These are phyloP conservation scores for Colletotrichum cordylinicola DNA, from an alignment of 2,329 filamentous ascomycete species.

Conservation along the genomic window DNA sequence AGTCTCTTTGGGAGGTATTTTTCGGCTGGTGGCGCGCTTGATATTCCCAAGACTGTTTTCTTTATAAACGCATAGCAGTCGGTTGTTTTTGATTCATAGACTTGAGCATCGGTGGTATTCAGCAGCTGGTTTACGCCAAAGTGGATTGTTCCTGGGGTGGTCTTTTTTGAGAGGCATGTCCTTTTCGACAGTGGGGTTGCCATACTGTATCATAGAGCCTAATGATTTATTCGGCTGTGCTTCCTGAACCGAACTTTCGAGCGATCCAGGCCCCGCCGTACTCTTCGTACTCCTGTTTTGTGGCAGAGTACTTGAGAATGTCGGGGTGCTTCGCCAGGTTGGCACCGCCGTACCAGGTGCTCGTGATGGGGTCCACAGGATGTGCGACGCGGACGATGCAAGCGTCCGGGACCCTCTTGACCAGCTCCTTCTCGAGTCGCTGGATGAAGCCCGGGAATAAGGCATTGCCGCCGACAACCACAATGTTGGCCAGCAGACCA, in stretches of 20 bases:
- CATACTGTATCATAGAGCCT: neutral
- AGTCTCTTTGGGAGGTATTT: neutral
- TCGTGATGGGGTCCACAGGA: constrained; percentile 75
- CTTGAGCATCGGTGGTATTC: neutral
- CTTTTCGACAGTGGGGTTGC: neutral
- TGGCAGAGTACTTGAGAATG: constrained; percentile 75
- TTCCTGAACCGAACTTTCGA: constrained; percentile 66
- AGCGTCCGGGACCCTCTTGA: constrained; percentile 74
- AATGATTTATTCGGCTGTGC: neutral
- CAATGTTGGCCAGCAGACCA: constrained; percentile 81
- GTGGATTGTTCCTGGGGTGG: neutral
- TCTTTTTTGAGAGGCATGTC: neutral
- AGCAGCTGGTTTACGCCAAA: neutral
- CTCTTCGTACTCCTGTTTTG: constrained; percentile 89
- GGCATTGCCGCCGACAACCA: constrained; percentile 88
- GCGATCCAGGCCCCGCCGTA: constrained; percentile 77
- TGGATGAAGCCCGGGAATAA: constrained; percentile 82
- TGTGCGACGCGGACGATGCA: constrained; percentile 77
- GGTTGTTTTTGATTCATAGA: neutral
- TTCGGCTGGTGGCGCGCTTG: neutral
- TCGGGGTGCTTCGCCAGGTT: constrained; percentile 74
- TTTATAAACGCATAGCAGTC: neutral
- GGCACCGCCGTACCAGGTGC: constrained; percentile 87
- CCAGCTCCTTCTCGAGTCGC: constrained; percentile 77
- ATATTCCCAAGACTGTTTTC: neutral